Evolutionary conservation across 768 basidiomycete genomes (phyloP), one percentile per base, ranked within the genome.

Genomic region (Amylocystis lapponica): DNA sequence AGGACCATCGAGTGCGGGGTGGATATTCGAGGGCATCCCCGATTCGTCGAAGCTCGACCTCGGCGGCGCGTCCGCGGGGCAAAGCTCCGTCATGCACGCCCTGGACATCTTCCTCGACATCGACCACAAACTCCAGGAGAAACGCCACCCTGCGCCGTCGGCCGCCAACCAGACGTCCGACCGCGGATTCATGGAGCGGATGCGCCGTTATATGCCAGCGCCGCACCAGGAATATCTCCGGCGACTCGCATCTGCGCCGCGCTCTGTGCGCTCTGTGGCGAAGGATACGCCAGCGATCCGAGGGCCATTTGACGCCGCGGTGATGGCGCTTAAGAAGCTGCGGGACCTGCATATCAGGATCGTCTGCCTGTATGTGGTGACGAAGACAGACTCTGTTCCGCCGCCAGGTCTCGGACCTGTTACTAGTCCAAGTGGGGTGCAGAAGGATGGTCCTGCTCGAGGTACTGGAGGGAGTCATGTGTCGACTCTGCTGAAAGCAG

Each of bases 121-220:
- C 61, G 83, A 98, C 65, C 86, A 90, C 65, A 84, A 83, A 50
- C 81, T 92, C 58, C 72, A 78, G 32, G 73, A 83, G 48, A 72
- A 79, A 61, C 72, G 83, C 56, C 66, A 78, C 64, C 86, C 85
- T 48, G 66, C 76, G 19, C 74, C 91, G 41, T 81, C 87, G 41
- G 63, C 72, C 36, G 63, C 69, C 45, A 79, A 88, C 60, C 81
- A 76, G 65, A 75, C 62, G 53, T 84, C 73, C 30, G 88, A 78
- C 62, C 72, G 66, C 27, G 78, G 81, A 0, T 97, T 97, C 68
- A 92, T 98, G 83, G 82, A 86, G 45, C 76, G 90, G 36, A 96
- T 96, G 93, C 69, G 88, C 45, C 76, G 78, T 17, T 98, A 98
- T 66, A 98, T 98, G 95, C 94, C 95, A 0, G 85, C 86, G 12